phyloP scores from a whole-genome alignment of 306 rosid genomes.

The Parietaria judaica region DNA sequence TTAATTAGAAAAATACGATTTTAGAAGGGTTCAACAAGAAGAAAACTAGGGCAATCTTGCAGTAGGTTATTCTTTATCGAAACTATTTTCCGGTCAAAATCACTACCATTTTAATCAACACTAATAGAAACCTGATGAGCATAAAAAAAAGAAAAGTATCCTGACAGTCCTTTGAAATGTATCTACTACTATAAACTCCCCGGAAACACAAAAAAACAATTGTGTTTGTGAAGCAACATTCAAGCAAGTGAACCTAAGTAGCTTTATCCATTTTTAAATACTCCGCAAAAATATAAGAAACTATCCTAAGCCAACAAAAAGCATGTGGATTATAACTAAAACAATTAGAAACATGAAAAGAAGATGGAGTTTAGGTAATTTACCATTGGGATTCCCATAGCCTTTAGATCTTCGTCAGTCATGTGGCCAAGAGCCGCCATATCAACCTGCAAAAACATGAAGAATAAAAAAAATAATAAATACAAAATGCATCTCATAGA shows the following conservation, averaged over 20 bases:
- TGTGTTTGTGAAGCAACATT: not conserved
- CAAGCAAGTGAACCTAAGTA: not conserved
- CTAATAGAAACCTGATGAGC: not conserved
- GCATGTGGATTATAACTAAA: not conserved
- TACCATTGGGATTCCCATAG: conserved; percentile 97
- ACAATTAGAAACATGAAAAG: not conserved
- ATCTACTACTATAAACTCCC: not conserved
- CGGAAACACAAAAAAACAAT: not conserved
- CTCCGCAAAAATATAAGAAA: not conserved
- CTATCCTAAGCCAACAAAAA: not conserved
- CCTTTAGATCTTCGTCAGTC: conserved; percentile 99
- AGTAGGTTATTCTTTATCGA: too few species aligned
- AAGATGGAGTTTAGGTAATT: conserved; percentile 5
- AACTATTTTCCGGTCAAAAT: not conserved
- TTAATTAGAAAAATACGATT: too few species aligned
- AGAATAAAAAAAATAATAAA: conserved; percentile 7
- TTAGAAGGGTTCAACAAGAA: too few species aligned
- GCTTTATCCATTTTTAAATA: not conserved
- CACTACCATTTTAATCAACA: not conserved
- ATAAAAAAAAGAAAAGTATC: not conserved
- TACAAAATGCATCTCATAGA: not conserved
- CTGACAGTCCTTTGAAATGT: not conserved
- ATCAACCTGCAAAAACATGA: conserved; percentile 66
- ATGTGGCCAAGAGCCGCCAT: conserved; percentile 94
- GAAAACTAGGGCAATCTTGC: too few species aligned